phyloP scores from a whole-genome alignment of 257 asterid genomes.

The Paraleonurus japonicus region DNA sequence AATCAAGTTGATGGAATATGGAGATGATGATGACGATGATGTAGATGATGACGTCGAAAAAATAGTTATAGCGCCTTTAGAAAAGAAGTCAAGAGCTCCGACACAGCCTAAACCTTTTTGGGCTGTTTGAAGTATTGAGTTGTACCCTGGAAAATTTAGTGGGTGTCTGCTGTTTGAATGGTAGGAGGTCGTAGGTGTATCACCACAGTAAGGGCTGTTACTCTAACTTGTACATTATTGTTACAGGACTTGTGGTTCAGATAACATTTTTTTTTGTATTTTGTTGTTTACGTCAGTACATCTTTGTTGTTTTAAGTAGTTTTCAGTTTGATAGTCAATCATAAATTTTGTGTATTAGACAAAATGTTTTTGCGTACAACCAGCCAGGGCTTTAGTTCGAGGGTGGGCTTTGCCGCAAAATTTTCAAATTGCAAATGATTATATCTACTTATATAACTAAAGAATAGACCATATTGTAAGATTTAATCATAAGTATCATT shows the following conservation, averaged over 20 bases:
- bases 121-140: conserved; percentile 46
- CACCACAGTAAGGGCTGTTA: not conserved
- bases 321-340: not conserved
- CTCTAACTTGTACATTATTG: not conserved
- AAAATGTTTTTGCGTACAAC: not conserved
- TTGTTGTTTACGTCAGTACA: not conserved
- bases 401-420: too few species aligned
- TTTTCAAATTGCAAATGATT: not conserved
- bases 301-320: not conserved
- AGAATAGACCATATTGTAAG: not conserved
- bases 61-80: conserved; percentile 22
- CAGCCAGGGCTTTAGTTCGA: too few species aligned
- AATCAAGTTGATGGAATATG: conserved; percentile 86
- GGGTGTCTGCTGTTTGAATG: not conserved
- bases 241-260: conserved; percentile 4
- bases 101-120: conserved; percentile 68
- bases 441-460: not conserved
- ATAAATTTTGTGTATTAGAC: not conserved
- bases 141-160: not conserved
- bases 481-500: not conserved
- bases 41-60: conserved; percentile 38
- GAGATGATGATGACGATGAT: conserved; percentile 58
- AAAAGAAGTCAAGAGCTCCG: conserved; percentile 32
- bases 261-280: not conserved
- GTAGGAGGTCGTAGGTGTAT: not conserved